phyloP scores from a whole-genome alignment of 805 yeast species.

The Cyberlindnera samutprakarnensis region DNA sequence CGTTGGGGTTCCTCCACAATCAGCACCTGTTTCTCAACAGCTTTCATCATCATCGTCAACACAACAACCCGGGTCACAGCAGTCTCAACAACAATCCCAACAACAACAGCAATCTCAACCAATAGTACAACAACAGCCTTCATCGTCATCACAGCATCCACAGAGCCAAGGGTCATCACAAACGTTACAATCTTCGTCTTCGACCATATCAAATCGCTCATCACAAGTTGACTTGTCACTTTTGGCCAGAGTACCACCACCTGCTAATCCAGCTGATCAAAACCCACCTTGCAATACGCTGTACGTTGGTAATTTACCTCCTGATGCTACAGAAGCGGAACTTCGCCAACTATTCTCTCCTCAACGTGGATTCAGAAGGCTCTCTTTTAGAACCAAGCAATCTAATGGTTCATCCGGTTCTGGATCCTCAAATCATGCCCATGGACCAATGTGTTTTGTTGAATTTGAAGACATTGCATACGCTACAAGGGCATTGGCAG shows the following conservation, averaged over 20 bases:
- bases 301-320: conserved; percentile 95
- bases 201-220: too few species aligned
- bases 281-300: conserved; percentile 97
- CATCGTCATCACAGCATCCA: too few species aligned
- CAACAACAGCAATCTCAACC: conserved; percentile 2
- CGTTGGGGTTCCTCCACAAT: conserved; percentile 4
- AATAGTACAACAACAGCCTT: conserved; percentile 4
- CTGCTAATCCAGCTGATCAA: conserved; percentile 98
- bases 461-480: conserved; percentile 94
- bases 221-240: conserved; percentile 58
- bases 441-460: conserved; percentile 99
- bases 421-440: conserved; percentile 31
- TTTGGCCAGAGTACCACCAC: conserved; percentile 77
- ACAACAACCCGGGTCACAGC: conserved; percentile 1
- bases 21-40: conserved; percentile 4
- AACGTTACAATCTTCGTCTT: conserved; percentile 3
- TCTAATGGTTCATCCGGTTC: conserved; percentile 27
- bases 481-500: conserved; percentile 92
- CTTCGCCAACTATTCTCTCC: conserved; percentile 79
- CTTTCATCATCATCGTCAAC: conserved; percentile 6
- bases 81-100: conserved; percentile 3
- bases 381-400: conserved; percentile 80
- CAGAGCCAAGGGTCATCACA: too few species aligned
- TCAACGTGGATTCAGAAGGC: conserved; percentile 87
- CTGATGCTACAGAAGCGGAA: conserved; percentile 93